Evolutionary conservation across 2,329 filamentous ascomycete species (phyloP).

Genomic region (Penicillium janthinellum): DNA sequence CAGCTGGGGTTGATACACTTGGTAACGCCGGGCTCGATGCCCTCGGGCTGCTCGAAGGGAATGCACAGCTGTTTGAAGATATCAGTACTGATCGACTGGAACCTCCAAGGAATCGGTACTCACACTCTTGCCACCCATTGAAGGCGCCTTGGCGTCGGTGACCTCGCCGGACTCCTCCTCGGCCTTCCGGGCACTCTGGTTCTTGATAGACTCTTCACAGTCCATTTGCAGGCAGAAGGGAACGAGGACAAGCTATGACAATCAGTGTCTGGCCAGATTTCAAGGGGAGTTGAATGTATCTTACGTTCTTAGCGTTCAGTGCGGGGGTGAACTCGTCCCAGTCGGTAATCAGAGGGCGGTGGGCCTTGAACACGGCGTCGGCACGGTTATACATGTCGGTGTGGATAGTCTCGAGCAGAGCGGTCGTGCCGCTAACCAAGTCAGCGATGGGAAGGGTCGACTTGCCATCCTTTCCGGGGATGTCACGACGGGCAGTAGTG

Average conservation of each 20-base stretch:
- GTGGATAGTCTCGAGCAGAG: conserved; percentile 88
- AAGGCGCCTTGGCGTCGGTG: conserved; percentile 72
- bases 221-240: conserved; percentile 79
- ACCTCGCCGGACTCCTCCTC: conserved; percentile 63
- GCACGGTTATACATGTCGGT: conserved; percentile 77
- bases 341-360: conserved; percentile 77
- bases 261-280: not conserved
- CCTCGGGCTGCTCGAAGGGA: conserved; percentile 83
- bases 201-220: conserved; percentile 95
- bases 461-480: conserved; percentile 67
- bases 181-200: conserved; percentile 75
- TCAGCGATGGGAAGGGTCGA: conserved; percentile 74
- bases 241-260: conserved; percentile 56
- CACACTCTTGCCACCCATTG: conserved; percentile 68
- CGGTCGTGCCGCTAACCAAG: conserved; percentile 71
- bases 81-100: not conserved
- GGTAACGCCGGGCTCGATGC: conserved; percentile 75
- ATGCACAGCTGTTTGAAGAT: conserved; percentile 63
- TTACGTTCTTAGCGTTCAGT: conserved; percentile 78
- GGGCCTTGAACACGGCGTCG: conserved; percentile 73
- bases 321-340: conserved; percentile 92
- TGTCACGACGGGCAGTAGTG: conserved; percentile 83
- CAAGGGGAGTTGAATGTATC: not conserved
- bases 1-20: conserved; percentile 93
- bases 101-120: not conserved